Evolutionary conservation across 768 basidiomycete genomes (phyloP).

Genomic region (Goffeauzyma gilvescens): DNA sequence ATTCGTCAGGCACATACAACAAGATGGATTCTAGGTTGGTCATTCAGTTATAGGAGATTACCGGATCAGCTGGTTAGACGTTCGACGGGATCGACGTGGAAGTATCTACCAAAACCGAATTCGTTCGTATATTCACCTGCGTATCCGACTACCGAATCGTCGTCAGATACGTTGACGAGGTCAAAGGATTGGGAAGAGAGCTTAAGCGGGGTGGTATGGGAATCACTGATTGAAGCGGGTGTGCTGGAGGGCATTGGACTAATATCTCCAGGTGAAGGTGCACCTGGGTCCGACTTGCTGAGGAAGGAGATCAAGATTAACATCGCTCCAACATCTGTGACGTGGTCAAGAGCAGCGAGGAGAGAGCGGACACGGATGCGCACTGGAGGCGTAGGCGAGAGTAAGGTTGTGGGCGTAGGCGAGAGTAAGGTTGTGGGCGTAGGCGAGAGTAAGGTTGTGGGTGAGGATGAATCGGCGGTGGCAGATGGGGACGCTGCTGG

Average conservation of each 20-base stretch:
- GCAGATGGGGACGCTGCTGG: too few relatives aligned
- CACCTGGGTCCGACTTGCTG: neutral
- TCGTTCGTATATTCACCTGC: conserved; percentile 12
- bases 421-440: too few relatives aligned
- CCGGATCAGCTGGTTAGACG: conserved; percentile 63
- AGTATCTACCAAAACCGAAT: conserved; percentile 10
- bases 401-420: too few relatives aligned
- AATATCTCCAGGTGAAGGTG: neutral
- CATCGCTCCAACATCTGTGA: conserved; percentile 13
- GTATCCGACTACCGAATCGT: neutral
- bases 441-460: too few relatives aligned
- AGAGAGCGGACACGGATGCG: neutral
- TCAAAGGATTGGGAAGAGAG: conserved; percentile 5
- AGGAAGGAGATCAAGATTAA: neutral
- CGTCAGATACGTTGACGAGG: neutral
- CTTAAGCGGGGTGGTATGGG: conserved; percentile 4
- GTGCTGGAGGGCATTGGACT: conserved; percentile 3
- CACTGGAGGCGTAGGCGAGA: too few relatives aligned
- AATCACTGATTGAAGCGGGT: conserved; percentile 5
- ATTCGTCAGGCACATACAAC: conserved; percentile 71
- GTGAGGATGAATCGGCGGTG: neutral
- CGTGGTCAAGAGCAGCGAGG: conserved; percentile 19
- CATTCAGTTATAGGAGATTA: conserved; percentile 43
- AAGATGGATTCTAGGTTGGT: conserved; percentile 89
- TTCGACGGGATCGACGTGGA: conserved; percentile 5